A percentile compares a stretch with the other conserved stretches of the same genome.
These are phyloP conservation scores for Sclerotinia glacialis DNA, from an alignment of 2,329 filamentous ascomycete genomes.

Conservation along the genomic window DNA sequence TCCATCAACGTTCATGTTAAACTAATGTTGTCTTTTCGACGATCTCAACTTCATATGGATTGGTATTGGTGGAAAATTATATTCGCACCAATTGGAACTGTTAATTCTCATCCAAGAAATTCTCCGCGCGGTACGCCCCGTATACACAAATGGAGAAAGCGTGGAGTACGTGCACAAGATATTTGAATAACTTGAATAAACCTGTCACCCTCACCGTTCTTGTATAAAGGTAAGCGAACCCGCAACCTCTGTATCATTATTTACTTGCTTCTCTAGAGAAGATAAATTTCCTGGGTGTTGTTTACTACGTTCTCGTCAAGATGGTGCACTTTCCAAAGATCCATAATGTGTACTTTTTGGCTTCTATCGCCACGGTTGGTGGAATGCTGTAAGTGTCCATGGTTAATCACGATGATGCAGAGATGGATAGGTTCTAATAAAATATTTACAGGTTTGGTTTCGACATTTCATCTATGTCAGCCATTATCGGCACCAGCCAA, in stretches of 20 bases:
- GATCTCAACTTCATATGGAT: background rate
- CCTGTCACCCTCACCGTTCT: background rate
- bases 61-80: background rate
- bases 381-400: constrained; percentile 25
- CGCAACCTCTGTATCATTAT: background rate
- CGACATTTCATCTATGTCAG: constrained; percentile 57
- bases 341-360: constrained; percentile 30
- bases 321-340: constrained; percentile 27
- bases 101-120: background rate
- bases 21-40: background rate
- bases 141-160: background rate
- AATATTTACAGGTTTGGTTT: constrained; percentile 40
- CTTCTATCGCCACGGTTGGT: constrained; percentile 27
- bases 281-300: background rate
- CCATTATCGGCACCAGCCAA: constrained; percentile 50
- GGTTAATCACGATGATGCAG: too few species aligned
- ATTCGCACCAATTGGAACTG: constrained; percentile 5
- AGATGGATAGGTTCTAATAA: background rate
- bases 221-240: constrained; percentile 3
- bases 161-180: background rate
- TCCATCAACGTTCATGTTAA: background rate
- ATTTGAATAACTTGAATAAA: too few species aligned
- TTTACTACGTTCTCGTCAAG: constrained; percentile 22
- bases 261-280: background rate
- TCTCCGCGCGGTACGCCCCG: background rate